These are phyloP conservation scores for Fusarium protoensiforme DNA, from an alignment of 2,329 filamentous ascomycete species.

Conservation along the genomic window DNA sequence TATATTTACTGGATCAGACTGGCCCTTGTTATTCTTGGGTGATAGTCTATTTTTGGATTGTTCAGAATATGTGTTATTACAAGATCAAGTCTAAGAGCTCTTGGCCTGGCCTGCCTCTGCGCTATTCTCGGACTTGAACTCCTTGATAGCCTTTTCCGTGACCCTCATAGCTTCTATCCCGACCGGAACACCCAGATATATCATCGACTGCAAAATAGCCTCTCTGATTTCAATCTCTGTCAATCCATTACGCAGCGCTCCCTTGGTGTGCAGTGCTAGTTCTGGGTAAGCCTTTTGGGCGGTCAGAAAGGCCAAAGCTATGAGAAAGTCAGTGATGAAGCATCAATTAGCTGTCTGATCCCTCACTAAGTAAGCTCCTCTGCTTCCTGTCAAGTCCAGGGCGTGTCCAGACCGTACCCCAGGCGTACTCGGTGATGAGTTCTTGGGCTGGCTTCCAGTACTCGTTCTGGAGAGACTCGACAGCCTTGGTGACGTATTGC, in stretches of 20 bases:
- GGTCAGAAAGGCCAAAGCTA: slow-evolving; percentile 29
- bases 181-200: slow-evolving; percentile 31
- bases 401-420: slow-evolving; percentile 27
- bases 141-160: slow-evolving; percentile 22
- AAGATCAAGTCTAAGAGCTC: not conserved
- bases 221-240: slow-evolving; percentile 34
- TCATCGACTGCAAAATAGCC: slow-evolving; percentile 29
- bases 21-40: too few relatives aligned
- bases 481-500: slow-evolving; percentile 32
- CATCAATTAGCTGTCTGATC: fast-evolving
- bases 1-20: too few relatives aligned
- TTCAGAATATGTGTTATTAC: not conserved
- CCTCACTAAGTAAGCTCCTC: slow-evolving; percentile 30
- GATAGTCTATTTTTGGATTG: not conserved
- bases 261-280: slow-evolving; percentile 27
- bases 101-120: not conserved
- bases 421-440: slow-evolving; percentile 27
- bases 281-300: slow-evolving; percentile 28
- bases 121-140: not conserved
- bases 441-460: slow-evolving; percentile 34
- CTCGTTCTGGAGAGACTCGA: slow-evolving; percentile 20
- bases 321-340: fast-evolving
- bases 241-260: slow-evolving; percentile 25
- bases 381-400: slow-evolving; percentile 33
- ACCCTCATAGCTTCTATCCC: slow-evolving; percentile 33